Evolutionary conservation across 225 moss, liverwort and hornwort genomes (phyloP).

Genomic region (Bryoerythrophyllum caledonicum): DNA sequence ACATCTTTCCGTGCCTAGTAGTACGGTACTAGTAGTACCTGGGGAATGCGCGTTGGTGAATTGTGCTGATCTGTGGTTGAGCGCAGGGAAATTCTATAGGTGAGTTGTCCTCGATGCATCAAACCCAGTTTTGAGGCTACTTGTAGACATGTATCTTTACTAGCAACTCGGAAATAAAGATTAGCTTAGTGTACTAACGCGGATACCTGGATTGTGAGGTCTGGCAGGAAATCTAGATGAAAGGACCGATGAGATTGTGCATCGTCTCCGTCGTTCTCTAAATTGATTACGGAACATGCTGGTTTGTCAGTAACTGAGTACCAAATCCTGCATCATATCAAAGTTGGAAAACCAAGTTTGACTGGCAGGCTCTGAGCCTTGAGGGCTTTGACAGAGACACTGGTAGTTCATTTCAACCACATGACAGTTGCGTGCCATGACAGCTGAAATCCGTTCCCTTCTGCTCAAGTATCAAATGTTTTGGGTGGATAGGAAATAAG

Average conservation of each 20-base stretch:
- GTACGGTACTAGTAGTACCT: too few relatives aligned
- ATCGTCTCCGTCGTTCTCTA: not conserved
- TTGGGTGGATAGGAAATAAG: too few relatives aligned
- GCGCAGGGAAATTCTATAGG: constrained; percentile 33
- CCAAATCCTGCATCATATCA: constrained; percentile 2
- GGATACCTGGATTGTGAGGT: not conserved
- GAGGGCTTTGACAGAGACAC: not conserved
- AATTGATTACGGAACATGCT: not conserved
- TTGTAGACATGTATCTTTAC: constrained; percentile 24
- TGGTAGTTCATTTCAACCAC: not conserved
- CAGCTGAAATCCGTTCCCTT: not conserved
- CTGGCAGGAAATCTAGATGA: not conserved
- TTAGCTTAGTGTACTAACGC: constrained; percentile 16
- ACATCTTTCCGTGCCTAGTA: constrained; percentile 46
- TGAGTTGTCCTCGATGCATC: constrained; percentile 33
- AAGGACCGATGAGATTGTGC: not conserved
- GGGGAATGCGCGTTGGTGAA: too few relatives aligned
- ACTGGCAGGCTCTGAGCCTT: not conserved
- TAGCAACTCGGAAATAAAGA: constrained; percentile 32
- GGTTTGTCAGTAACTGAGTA: not conserved
- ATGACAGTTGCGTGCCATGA: not conserved
- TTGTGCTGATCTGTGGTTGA: constrained; percentile 57
- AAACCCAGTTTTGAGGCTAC: constrained; percentile 30
- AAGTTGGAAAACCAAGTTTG: constrained; percentile 12
- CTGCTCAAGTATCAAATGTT: too few relatives aligned